Evolutionary conservation across 192 early-diverging fungal species (phyloP).

Genomic region (Entophlyctis helioformis): DNA sequence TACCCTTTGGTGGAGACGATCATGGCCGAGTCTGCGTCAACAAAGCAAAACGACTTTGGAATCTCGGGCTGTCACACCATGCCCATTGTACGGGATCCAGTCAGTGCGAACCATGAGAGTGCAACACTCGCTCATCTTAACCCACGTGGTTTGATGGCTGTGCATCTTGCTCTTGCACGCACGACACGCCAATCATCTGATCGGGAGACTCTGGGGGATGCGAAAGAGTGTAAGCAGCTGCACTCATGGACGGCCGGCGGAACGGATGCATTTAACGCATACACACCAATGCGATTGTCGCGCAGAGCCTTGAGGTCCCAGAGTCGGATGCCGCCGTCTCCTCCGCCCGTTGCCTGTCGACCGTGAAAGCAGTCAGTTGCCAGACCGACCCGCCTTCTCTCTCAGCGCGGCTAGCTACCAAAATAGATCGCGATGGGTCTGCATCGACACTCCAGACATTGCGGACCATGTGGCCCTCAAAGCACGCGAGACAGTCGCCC

Average conservation of each 20-base stretch:
- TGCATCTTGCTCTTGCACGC: neutral
- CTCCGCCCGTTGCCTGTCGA: slow-evolving; percentile 60
- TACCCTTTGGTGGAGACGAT: neutral
- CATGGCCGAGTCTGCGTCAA: neutral
- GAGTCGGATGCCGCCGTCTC: slow-evolving; percentile 65
- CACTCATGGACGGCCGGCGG: too few relatives aligned
- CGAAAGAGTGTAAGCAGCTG: too few relatives aligned
- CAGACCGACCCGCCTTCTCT: neutral
- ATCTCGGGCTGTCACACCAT: neutral
- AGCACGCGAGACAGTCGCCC: slow-evolving; percentile 50
- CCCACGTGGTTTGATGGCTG: slow-evolving; percentile 2
- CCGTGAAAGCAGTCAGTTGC: neutral
- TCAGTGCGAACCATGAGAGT: too few relatives aligned
- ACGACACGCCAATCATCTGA: neutral
- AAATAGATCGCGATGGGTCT: slow-evolving; percentile 25
- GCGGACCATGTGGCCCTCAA: slow-evolving; percentile 68
- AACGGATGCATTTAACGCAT: too few relatives aligned
- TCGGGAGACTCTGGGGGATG: too few relatives aligned
- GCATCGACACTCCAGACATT: slow-evolving; percentile 74
- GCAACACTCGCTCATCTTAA: slow-evolving; percentile 5
- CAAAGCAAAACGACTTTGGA: slow-evolving; percentile 1
- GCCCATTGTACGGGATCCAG: neutral
- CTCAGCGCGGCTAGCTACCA: slow-evolving; percentile 2
- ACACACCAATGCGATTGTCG: slow-evolving; percentile 1
- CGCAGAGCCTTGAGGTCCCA: slow-evolving; percentile 34